phyloP scores from a whole-genome alignment of 495 filamentous ascomycete genomes.

The Aspergillus sclerotiicarbonarius region DNA sequence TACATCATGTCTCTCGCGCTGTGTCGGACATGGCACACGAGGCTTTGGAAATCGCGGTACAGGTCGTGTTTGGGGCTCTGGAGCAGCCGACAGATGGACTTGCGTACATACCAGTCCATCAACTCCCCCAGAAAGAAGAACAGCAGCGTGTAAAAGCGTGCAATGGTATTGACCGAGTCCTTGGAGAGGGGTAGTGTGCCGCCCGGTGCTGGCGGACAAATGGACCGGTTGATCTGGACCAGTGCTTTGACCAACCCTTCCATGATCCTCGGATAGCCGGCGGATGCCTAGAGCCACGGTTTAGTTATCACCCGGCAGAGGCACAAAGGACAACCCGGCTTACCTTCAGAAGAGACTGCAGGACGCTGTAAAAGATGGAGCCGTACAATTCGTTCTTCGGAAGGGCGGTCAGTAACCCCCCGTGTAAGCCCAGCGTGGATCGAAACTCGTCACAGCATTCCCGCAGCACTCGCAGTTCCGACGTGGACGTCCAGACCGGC shows the following conservation, averaged over 20 bases:
- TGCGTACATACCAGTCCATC: constrained; percentile 48
- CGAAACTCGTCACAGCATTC: constrained; percentile 38
- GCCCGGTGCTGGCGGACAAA: constrained; percentile 23
- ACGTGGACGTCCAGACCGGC: constrained; percentile 28
- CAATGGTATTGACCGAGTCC: constrained; percentile 29
- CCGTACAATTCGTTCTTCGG: constrained; percentile 37
- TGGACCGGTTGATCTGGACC: constrained; percentile 40
- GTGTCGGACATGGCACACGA: constrained; percentile 38
- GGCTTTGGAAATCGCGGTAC: constrained; percentile 40
- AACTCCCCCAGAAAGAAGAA: constrained; percentile 49
- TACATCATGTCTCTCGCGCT: constrained; percentile 26
- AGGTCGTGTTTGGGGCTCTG: constrained; percentile 47
- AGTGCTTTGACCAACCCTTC: constrained; percentile 43
- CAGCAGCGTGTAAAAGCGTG: constrained; percentile 42
- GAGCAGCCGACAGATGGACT: constrained; percentile 41
- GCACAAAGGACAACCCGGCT: background rate
- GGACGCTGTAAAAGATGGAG: constrained; percentile 44
- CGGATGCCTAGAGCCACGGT: constrained; percentile 34
- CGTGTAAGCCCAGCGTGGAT: constrained; percentile 38
- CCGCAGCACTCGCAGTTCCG: constrained; percentile 32
- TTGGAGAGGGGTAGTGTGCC: constrained; percentile 17
- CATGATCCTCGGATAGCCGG: constrained; percentile 44
- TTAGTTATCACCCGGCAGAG: background rate
- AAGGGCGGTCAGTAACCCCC: constrained; percentile 32
- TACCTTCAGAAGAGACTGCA: constrained; percentile 49